Evolutionary conservation across 768 basidiomycete genomes (phyloP), one percentile per base, ranked within the genome.

Genomic region (Tricholomella constricta): DNA sequence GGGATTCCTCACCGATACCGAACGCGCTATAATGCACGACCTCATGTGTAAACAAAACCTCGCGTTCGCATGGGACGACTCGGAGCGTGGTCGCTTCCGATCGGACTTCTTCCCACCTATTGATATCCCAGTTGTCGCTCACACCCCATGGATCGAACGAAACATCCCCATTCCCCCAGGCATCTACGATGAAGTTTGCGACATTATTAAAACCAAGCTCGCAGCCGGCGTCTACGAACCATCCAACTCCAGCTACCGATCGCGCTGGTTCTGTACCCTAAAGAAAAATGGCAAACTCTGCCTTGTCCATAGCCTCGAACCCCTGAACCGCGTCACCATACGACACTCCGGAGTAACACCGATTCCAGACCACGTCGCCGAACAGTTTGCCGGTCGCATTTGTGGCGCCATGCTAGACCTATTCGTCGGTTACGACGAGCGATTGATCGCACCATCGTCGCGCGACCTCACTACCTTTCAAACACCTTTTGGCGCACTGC

Each of bases 281-380:
- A 78, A 77, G 56, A 56, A 56, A 32, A 48, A 51, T 37, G 50
- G 50, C 55, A 45, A 60, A 0, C 46, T 78, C 0, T 53, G 69
- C 4, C 59, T 75, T 6, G 72, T 78, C 0, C 73, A 75, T 44
- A 66, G 73, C 45, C 51, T 77, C 0, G 64, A 72, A 45, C 71
- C 69, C 0, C 57, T 76, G 0, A 77, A 77, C 51, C 45, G 46
- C 19, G 66, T 77, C 2, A 63, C 69, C 0, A 72, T n/a, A n/a
- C n/a, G n/a, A n/a, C n/a, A n/a, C n/a, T n/a, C n/a, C n/a, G n/a
- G n/a, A n/a, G n/a, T n/a, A n/a, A n/a, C n/a, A n/a, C n/a, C n/a
- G n/a, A n/a, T n/a, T n/a, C n/a, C n/a, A n/a, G n/a, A n/a, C n/a
- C n/a, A n/a, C n/a, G n/a, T n/a, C n/a, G n/a, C n/a, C n/a, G n/a